phyloP scores from a whole-genome alignment of 176 grass and related monocot genomes.

The Juncus effusus region DNA sequence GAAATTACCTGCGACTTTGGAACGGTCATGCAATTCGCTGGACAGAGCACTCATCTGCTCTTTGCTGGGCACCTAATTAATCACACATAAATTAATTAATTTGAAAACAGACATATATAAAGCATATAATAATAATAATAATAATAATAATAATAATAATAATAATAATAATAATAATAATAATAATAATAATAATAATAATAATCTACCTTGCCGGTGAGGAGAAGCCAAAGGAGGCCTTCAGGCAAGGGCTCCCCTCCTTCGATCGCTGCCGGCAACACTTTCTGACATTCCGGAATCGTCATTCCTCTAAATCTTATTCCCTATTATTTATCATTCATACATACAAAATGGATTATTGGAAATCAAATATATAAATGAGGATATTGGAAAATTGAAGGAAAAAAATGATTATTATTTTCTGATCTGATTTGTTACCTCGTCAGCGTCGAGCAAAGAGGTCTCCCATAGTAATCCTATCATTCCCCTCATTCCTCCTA shows the following conservation, averaged over 20 bases:
- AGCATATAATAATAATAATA: neutral
- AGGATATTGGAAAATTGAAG: neutral
- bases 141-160: too few relatives aligned
- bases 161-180: neutral
- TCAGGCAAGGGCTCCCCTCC: constrained; percentile 94
- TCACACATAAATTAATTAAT: constrained; percentile 1
- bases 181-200: too few relatives aligned
- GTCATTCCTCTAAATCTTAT: constrained; percentile 97
- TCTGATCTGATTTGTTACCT: constrained; percentile 37
- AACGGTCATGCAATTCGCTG: constrained; percentile 60
- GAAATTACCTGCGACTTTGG: constrained; percentile 68
- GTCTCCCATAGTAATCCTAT: constrained; percentile 96
- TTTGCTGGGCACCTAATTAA: constrained; percentile 78
- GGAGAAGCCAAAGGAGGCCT: constrained; percentile 98
- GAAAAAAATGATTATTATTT: neutral
- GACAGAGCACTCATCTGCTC: constrained; percentile 83
- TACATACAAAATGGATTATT: constrained; percentile 12
- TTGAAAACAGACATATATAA: neutral
- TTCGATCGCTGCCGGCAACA: constrained; percentile 58
- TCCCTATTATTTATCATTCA: constrained; percentile 39
- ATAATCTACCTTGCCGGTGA: constrained; percentile 76
- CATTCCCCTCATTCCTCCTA: constrained; percentile 99
- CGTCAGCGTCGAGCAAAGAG: constrained; percentile 95
- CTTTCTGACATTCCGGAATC: constrained; percentile 94
- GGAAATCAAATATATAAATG: neutral